Evolutionary conservation across 1,284 basidiomycete genomes (phyloP), one percentile per base, ranked within the genome.

Genomic region (Apiotrichum akiyoshidainum): DNA sequence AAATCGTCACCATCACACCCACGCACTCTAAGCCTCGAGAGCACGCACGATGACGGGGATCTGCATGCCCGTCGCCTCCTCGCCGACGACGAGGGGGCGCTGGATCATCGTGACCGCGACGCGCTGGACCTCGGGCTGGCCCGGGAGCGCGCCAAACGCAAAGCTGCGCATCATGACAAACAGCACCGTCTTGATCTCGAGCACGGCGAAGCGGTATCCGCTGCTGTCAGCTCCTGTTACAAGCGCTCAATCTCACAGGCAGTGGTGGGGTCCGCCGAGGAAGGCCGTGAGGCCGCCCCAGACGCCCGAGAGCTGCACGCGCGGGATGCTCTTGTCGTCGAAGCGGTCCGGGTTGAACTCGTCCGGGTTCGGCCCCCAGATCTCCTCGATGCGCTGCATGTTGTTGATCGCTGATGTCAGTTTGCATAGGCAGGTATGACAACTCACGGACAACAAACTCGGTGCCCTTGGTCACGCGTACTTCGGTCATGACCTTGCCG

Each of bases 281-380:
- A 89, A 90, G 19, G 86, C 86, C 57, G 88, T 68, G 37, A 82
- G 81, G 64, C 84, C 84, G 1, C 84, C 82, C 76, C 83, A 87
- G 54, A 87, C 72, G 17, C 86, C 86, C 22, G 83, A 84, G 22
- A 87, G 81, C 40, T 75, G 77, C 9, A 74, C 76, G 55, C 78
- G 78, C 45, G 78, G 60, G 42, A 58, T 39, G n/a, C 52, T 49
- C n/a, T 60, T 54, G 47, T 55, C 33, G 22, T 65, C 57, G 58
- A 60, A 73, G 35, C 74, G 58, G 42, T 70, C 66, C 1, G 74
- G 74, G 55, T 74, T 83, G 79, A 89, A 90, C 59, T 79, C 78
- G 35, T 77, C 71, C n/a, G 86, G 87, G 72, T 90, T 86, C 34
- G 80, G 76, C 4, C 90, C 89, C 84, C 87, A 92, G 48, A 88